Evolutionary conservation across 2,329 filamentous ascomycete genomes (phyloP).

Genomic region (Juglanconis juglandina): DNA sequence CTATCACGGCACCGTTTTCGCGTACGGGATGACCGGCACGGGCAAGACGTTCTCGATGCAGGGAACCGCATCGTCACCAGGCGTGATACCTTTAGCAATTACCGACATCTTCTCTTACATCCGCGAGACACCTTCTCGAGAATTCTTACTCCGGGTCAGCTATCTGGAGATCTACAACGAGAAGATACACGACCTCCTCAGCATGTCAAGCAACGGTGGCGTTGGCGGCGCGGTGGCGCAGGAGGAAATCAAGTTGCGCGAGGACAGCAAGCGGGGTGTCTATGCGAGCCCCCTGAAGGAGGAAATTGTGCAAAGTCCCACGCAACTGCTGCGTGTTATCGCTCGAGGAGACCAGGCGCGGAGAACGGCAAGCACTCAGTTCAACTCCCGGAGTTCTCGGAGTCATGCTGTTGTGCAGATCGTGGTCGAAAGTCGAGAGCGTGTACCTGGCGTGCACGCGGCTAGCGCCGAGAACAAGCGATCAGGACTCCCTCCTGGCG

Average conservation of each 20-base stretch:
- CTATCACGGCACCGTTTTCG: constrained; percentile 96
- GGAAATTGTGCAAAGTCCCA: constrained; percentile 97
- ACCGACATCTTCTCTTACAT: constrained; percentile 99
- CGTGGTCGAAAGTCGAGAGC: constrained; percentile 92
- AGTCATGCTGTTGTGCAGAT: constrained; percentile 99
- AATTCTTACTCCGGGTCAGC: constrained; percentile 92
- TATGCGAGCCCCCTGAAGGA: constrained; percentile 96
- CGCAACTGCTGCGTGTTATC: constrained; percentile 90
- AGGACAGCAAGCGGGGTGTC: constrained; percentile 93
- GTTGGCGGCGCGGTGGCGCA: constrained; percentile 55
- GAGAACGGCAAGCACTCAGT: constrained; percentile 90
- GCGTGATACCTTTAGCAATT: constrained; percentile 94
- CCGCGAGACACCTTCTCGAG: constrained; percentile 87
- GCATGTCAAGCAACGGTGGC: constrained; percentile 61
- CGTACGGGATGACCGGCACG: constrained; percentile 98
- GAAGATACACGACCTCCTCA: constrained; percentile 89
- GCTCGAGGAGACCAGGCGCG: constrained; percentile 88
- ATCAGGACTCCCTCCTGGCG: constrained; percentile 71
- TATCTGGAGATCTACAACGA: constrained; percentile 99
- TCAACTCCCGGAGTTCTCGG: constrained; percentile 92
- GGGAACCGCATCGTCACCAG: constrained; percentile 89
- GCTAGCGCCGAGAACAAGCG: constrained; percentile 58
- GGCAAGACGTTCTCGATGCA: constrained; percentile 99
- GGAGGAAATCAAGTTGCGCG: constrained; percentile 94
- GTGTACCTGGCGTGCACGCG: constrained; percentile 54